Conservation (phyloP, 768 basidiomycete genomes). For the Suillus spraguei region DNA sequence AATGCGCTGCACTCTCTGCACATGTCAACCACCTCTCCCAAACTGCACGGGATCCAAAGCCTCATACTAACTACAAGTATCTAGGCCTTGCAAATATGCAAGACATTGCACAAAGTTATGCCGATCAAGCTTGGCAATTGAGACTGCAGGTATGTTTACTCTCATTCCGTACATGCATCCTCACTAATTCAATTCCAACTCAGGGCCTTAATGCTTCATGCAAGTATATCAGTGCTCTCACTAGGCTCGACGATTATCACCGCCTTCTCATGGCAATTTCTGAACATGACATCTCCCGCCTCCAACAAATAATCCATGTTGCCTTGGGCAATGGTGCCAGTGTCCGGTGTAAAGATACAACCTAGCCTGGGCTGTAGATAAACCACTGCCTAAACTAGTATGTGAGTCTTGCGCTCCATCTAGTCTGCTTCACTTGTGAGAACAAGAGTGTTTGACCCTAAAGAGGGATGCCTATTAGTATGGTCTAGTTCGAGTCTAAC, state of each 20-base stretch:
- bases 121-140: not conserved
- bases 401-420: no score
- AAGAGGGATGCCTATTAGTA: no score
- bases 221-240: no score
- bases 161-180: not conserved
- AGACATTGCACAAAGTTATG: not conserved
- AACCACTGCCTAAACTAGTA: no score
- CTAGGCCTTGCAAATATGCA: not conserved
- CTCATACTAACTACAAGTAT: not conserved
- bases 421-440: no score
- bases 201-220: no score
- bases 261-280: constrained; percentile 14
- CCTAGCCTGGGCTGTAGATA: no score
- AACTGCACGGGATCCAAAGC: not conserved
- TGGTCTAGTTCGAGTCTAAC: no score
- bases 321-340: constrained; percentile 17
- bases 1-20: not conserved
- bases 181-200: no score
- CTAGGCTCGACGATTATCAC: not conserved
- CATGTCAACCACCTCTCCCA: not conserved
- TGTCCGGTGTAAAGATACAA: no score
- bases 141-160: not conserved
- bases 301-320: constrained; percentile 11
- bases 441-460: no score
- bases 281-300: constrained; percentile 8